Evolutionary conservation across 2,329 filamentous ascomycete species (phyloP).

Genomic region (Annulohypoxylon truncatum): DNA sequence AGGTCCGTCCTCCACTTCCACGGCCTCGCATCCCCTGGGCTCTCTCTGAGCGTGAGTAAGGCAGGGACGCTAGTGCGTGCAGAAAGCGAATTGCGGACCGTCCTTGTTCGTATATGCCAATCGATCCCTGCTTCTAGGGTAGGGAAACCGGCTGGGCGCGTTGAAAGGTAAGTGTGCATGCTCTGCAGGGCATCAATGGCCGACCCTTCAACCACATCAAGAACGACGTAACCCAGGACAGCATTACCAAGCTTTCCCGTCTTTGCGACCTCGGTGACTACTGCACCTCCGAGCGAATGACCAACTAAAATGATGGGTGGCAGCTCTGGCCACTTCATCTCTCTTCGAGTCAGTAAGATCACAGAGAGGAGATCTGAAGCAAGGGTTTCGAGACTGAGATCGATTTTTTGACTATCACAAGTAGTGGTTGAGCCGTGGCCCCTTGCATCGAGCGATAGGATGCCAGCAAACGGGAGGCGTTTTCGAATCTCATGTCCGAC

Average conservation of each 20-base stretch:
- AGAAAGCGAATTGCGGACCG: slow-evolving; percentile 84
- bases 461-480: slow-evolving; percentile 80
- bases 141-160: slow-evolving; percentile 81
- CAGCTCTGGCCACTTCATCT: slow-evolving; percentile 78
- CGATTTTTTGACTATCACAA: slow-evolving; percentile 55
- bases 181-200: slow-evolving; percentile 94
- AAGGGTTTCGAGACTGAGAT: slow-evolving; percentile 79
- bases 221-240: slow-evolving; percentile 85
- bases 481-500: slow-evolving; percentile 82
- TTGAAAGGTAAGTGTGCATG: slow-evolving; percentile 92
- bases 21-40: slow-evolving; percentile 55
- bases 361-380: slow-evolving; percentile 78
- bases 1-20: slow-evolving; percentile 92
- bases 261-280: slow-evolving; percentile 85
- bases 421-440: slow-evolving; percentile 82
- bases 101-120: slow-evolving; percentile 92
- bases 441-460: slow-evolving; percentile 86
- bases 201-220: slow-evolving; percentile 96
- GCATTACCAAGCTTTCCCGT: slow-evolving; percentile 72
- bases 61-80: slow-evolving; percentile 89
- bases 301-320: slow-evolving; percentile 87
- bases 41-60: slow-evolving; percentile 64
- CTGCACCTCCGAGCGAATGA: slow-evolving; percentile 91
- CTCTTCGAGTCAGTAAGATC: slow-evolving; percentile 72
- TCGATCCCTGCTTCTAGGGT: slow-evolving; percentile 84